Conservation (phyloP, 179 eudicot genomes). For the Nepenthes alata region DNA sequence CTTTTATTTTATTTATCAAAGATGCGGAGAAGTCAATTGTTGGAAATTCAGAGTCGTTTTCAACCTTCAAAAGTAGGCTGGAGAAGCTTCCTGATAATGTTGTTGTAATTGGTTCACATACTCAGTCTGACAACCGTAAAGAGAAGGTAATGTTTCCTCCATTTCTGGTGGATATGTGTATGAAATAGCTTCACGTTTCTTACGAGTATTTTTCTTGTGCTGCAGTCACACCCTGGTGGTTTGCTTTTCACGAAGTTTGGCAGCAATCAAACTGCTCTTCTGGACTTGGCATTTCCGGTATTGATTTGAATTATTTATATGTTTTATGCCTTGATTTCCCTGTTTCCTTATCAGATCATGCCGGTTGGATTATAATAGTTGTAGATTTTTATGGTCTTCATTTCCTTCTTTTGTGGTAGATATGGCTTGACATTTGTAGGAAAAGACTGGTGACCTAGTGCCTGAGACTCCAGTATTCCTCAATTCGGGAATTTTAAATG, state of each 20-base stretch:
- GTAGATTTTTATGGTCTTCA: no score
- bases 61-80: conserved; percentile 60
- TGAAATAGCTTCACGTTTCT: not conserved
- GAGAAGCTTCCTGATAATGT: conserved; percentile 79
- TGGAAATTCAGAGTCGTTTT: conserved; percentile 61
- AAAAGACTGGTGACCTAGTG: no score
- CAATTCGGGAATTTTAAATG: no score
- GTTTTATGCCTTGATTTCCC: conserved; percentile 2
- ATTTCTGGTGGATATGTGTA: not conserved
- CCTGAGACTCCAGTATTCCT: no score
- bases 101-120: conserved; percentile 76
- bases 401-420: no score
- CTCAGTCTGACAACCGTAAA: conserved; percentile 74
- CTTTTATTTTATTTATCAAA: conserved; percentile 83
- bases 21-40: conserved; percentile 85
- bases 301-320: conserved; percentile 9
- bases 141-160: conserved; percentile 60
- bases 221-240: conserved; percentile 90
- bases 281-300: conserved; percentile 88
- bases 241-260: conserved; percentile 88
- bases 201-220: not conserved
- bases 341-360: not conserved
- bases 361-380: not conserved
- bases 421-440: no score
- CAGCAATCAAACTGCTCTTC: conserved; percentile 83